Evolutionary conservation across 495 filamentous ascomycete species (phyloP).

Genomic region (Podospora fimiseda): DNA sequence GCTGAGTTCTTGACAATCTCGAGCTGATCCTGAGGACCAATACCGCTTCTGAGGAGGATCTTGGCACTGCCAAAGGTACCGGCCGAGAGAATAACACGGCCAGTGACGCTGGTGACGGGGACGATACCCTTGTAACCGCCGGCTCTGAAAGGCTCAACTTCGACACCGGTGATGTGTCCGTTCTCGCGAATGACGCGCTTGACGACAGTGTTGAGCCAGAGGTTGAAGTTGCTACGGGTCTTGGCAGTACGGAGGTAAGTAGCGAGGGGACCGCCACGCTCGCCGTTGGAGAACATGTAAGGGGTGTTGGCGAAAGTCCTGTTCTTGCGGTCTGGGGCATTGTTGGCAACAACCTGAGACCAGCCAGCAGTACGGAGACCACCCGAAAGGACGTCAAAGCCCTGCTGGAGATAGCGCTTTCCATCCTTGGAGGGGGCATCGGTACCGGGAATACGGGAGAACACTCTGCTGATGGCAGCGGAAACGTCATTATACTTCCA

Average conservation of each 20-base stretch:
- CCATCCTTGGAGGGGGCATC: slow-evolving; percentile 61
- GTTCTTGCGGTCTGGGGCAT: slow-evolving; percentile 58
- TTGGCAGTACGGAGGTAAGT: slow-evolving; percentile 65
- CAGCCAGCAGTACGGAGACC: slow-evolving; percentile 55
- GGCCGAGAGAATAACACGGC: slow-evolving; percentile 62
- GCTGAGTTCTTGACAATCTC: slow-evolving; percentile 46
- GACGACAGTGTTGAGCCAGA: slow-evolving; percentile 60
- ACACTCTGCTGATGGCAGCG: slow-evolving; percentile 52
- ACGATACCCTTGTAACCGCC: slow-evolving; percentile 55
- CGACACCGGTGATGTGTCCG: slow-evolving; percentile 58
- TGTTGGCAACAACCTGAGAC: slow-evolving; percentile 55
- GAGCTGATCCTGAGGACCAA: slow-evolving; percentile 59
- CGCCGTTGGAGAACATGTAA: slow-evolving; percentile 61
- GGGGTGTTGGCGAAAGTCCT: slow-evolving; percentile 58
- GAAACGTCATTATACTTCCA: slow-evolving; percentile 63
- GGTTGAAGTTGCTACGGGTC: slow-evolving; percentile 56
- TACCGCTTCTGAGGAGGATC: slow-evolving; percentile 56
- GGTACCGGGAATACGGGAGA: slow-evolving; percentile 64
- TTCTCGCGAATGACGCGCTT: slow-evolving; percentile 57
- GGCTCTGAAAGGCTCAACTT: slow-evolving; percentile 51
- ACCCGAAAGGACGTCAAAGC: slow-evolving; percentile 52
- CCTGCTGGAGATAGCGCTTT: slow-evolving; percentile 60
- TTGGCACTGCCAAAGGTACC: slow-evolving; percentile 70
- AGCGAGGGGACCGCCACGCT: slow-evolving; percentile 65
- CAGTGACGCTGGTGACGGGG: slow-evolving; percentile 51